phyloP scores from a whole-genome alignment of 345 rosid species.

The Streptanthus diversifolius region DNA sequence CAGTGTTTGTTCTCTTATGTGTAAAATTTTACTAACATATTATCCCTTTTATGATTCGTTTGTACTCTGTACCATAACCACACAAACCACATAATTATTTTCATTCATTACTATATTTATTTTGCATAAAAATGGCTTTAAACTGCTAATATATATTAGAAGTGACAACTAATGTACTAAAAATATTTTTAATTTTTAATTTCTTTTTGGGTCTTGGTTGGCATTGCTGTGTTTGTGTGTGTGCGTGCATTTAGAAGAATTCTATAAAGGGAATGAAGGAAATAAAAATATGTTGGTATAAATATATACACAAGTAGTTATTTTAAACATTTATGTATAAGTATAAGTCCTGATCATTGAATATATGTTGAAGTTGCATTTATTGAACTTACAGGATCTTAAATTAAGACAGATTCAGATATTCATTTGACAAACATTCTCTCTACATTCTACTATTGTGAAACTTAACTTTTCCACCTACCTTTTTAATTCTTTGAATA shows the following conservation, averaged over 20 bases:
- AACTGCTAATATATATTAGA: neutral
- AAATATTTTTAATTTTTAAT: neutral
- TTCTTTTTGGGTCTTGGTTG: constrained; percentile 2
- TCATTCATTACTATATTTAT: neutral
- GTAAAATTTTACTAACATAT: neutral
- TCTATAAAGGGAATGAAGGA: constrained; percentile 22
- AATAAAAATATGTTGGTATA: neutral
- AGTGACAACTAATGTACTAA: neutral
- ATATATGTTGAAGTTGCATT: constrained; percentile 56
- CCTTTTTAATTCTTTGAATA: constrained; percentile 15
- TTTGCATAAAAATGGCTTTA: constrained; percentile 5
- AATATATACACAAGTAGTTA: constrained; percentile 3
- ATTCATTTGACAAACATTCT: constrained; percentile 42
- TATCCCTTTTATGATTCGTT: constrained; percentile 1
- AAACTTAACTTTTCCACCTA: constrained; percentile 31
- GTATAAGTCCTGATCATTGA: constrained; percentile 21
- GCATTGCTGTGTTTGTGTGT: constrained; percentile 26
- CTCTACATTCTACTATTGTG: constrained; percentile 17
- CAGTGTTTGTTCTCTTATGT: constrained; percentile 54
- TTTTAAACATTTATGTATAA: constrained; percentile 2
- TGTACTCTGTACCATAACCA: constrained; percentile 1
- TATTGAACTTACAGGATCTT: constrained; percentile 43
- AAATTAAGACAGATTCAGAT: constrained; percentile 21
- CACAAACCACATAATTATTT: constrained; percentile 9
- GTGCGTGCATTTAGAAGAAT: constrained; percentile 29